Evolutionary conservation across 2,329 filamentous ascomycete species (phyloP).

Genomic region (Clarireedia sp.): DNA sequence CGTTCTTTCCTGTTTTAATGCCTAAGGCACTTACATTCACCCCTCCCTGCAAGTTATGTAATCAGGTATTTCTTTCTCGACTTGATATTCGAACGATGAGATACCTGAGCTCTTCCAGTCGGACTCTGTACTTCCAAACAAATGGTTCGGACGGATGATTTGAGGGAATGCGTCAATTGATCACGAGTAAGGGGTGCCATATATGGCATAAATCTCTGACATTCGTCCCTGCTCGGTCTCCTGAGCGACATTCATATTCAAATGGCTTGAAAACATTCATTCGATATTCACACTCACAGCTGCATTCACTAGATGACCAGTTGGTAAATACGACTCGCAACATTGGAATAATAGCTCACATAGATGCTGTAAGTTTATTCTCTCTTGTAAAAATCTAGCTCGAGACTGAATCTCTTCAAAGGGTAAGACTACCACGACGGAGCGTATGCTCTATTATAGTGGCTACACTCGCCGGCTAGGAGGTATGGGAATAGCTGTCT

Average conservation of each 20-base stretch:
- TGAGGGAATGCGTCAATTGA: slow-evolving; percentile 25
- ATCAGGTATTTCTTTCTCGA: no score
- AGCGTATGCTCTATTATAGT: slow-evolving; percentile 97
- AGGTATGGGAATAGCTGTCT: slow-evolving; percentile 33
- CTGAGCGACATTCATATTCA: not conserved
- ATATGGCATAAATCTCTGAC: slow-evolving; percentile 22
- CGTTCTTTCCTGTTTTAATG: not conserved
- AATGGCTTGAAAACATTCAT: slow-evolving; percentile 5
- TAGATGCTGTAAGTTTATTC: slow-evolving; percentile 62
- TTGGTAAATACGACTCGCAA: slow-evolving; percentile 62
- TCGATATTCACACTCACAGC: slow-evolving; percentile 15
- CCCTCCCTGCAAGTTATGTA: no score
- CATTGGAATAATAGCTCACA: slow-evolving; percentile 97
- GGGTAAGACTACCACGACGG: slow-evolving; percentile 96
- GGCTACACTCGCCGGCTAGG: slow-evolving; percentile 82
- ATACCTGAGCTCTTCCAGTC: no score
- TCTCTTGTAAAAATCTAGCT: not conserved
- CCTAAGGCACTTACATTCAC: no score
- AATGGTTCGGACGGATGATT: not conserved
- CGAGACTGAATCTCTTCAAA: slow-evolving; percentile 24
- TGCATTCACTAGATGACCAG: slow-evolving; percentile 17
- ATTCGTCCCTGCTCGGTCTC: not conserved
- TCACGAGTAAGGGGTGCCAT: slow-evolving; percentile 19
- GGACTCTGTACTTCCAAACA: not conserved
- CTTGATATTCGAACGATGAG: no score